Evolutionary conservation across 306 rosid species (phyloP).

Genomic region (Begonia masoniana): DNA sequence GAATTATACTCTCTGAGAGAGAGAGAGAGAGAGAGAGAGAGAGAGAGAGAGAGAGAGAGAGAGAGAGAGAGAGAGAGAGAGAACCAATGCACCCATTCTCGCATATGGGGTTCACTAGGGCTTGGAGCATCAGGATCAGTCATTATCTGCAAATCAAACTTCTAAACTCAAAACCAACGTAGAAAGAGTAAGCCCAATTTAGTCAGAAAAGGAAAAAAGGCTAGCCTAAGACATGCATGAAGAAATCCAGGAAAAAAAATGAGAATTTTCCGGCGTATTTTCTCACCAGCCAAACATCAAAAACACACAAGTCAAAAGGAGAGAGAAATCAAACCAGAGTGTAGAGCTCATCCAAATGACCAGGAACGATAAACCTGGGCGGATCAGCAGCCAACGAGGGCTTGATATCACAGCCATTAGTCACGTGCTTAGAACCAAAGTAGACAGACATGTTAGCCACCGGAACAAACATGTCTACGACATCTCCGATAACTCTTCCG

Average conservation of each 20-base stretch:
- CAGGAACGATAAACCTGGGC: slow-evolving; percentile 45
- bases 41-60: not conserved
- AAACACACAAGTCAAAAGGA: not conserved
- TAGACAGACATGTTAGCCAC: slow-evolving; percentile 49
- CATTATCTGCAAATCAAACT: slow-evolving; percentile 48
- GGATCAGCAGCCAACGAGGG: slow-evolving; percentile 51
- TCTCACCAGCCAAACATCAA: too few relatives aligned
- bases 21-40: not conserved
- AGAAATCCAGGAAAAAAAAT: too few relatives aligned
- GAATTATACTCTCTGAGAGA: not conserved
- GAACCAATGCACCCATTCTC: slow-evolving; percentile 81
- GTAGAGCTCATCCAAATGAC: slow-evolving; percentile 44
- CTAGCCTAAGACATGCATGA: too few relatives aligned
- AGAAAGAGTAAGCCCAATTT: too few relatives aligned
- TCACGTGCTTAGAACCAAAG: slow-evolving; percentile 58
- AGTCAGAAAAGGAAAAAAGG: too few relatives aligned
- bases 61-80: not conserved
- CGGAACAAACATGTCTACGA: slow-evolving; percentile 74
- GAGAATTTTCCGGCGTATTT: too few relatives aligned
- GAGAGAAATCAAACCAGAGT: slow-evolving; percentile 31
- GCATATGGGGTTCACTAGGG: slow-evolving; percentile 88
- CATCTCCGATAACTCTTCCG: slow-evolving; percentile 82
- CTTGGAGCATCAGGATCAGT: slow-evolving; percentile 93
- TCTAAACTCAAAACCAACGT: too few relatives aligned
- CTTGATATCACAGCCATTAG: slow-evolving; percentile 78